Evolutionary conservation across 345 rosid species (phyloP).

Genomic region (Eucalyptus camaldulensis): DNA sequence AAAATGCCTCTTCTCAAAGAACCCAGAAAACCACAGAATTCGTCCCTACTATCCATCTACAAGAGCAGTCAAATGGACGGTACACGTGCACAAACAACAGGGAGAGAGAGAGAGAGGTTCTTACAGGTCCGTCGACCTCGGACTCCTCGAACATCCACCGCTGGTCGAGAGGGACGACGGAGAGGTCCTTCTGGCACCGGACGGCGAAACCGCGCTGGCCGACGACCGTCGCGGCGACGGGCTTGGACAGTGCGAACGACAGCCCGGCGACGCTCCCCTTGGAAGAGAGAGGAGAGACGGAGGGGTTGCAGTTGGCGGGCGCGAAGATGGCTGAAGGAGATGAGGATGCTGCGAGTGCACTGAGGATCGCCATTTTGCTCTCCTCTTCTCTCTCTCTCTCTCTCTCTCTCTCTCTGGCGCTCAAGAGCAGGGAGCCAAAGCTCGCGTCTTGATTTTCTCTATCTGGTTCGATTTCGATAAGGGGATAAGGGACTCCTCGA

Average conservation of each 20-base stretch:
- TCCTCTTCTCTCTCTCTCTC: neutral
- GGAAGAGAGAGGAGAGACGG: neutral
- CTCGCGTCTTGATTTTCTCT: neutral
- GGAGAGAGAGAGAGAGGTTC: neutral
- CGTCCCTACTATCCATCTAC: neutral
- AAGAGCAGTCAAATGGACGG: neutral
- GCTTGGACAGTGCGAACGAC: slow-evolving; percentile 14
- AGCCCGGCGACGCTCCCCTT: neutral
- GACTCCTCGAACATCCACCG: slow-evolving; percentile 73
- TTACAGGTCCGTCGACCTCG: slow-evolving; percentile 62
- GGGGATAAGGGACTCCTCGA: neutral
- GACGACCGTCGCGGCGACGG: slow-evolving; percentile 2
- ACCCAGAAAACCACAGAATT: neutral
- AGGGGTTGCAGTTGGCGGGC: neutral
- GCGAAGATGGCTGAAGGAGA: neutral
- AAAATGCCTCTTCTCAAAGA: neutral
- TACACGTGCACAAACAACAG: neutral
- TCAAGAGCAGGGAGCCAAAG: neutral
- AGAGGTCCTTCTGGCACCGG: slow-evolving; percentile 29
- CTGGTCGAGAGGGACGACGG: slow-evolving; percentile 48
- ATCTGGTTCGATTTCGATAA: neutral
- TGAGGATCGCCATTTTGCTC: neutral
- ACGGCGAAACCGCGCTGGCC: slow-evolving; percentile 18
- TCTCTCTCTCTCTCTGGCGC: neutral
- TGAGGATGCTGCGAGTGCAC: neutral